Conservation (phyloP, 1,284 basidiomycete species). For the Malassezia nana region DNA sequence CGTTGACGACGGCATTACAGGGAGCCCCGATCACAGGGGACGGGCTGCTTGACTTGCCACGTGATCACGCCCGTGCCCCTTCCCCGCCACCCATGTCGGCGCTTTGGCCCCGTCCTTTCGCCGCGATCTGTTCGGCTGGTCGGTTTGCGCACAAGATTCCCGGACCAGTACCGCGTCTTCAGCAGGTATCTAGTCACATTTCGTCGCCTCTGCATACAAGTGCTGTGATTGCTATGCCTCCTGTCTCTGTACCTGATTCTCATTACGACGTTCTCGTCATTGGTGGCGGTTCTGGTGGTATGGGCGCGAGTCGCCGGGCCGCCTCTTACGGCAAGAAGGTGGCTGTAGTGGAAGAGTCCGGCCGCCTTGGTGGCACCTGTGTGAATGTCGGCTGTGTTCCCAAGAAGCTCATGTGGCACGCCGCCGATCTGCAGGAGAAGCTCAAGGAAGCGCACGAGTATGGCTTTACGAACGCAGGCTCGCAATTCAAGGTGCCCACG, state of each 20-base stretch:
- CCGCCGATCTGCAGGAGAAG: conserved; percentile 73
- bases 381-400: conserved; percentile 65
- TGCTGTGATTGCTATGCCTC: conserved; percentile 31
- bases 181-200: neutral
- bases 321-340: conserved; percentile 89
- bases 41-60: neutral
- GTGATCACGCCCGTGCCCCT: neutral
- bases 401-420: conserved; percentile 94
- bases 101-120: neutral
- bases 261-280: conserved; percentile 47
- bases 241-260: conserved; percentile 30
- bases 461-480: conserved; percentile 56
- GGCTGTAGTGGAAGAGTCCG: conserved; percentile 71
- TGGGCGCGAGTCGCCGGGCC: conserved; percentile 55
- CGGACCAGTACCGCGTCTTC: conserved; percentile 1
- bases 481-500: conserved; percentile 46
- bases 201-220: neutral
- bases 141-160: neutral
- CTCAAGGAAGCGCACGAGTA: conserved; percentile 65
- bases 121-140: neutral
- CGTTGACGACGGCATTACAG: too few relatives aligned
- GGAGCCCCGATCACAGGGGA: too few relatives aligned
- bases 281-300: conserved; percentile 47
- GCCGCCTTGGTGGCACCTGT: conserved; percentile 81
- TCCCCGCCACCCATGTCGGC: neutral